These are phyloP conservation scores for Talaromyces nanjingensis DNA, from an alignment of 495 filamentous ascomycete genomes.

Conservation along the genomic window DNA sequence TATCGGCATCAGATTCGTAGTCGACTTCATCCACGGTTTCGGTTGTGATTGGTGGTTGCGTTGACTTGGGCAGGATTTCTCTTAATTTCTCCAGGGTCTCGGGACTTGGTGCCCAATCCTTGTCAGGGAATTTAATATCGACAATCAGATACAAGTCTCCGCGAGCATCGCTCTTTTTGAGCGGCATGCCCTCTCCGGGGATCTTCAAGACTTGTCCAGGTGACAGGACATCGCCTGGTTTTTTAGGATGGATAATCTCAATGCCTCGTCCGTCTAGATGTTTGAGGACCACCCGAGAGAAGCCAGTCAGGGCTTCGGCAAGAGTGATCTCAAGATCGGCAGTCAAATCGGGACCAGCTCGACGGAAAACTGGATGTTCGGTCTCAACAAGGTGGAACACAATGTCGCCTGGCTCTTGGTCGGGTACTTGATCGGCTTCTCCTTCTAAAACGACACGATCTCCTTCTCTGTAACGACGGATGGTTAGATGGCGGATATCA, in stretches of 20 bases:
- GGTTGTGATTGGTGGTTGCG: constrained; percentile 45
- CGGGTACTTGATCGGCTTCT: constrained; percentile 90
- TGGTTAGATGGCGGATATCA: constrained; percentile 15
- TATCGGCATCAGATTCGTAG: constrained; percentile 69
- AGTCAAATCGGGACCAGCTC: constrained; percentile 75
- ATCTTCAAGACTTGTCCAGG: constrained; percentile 82
- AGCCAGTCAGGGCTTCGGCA: constrained; percentile 78
- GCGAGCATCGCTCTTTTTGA: constrained; percentile 72
- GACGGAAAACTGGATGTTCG: constrained; percentile 70
- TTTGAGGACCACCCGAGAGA: constrained; percentile 82
- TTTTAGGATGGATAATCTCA: constrained; percentile 59
- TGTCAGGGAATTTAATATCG: constrained; percentile 81
- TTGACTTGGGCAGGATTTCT: constrained; percentile 65
- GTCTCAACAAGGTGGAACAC: constrained; percentile 80
- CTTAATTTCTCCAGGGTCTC: constrained; percentile 57
- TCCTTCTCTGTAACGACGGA: constrained; percentile 48
- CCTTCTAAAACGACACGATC: constrained; percentile 86
- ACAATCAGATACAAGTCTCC: constrained; percentile 86
- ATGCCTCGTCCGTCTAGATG: constrained; percentile 94
- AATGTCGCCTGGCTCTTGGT: constrained; percentile 87
- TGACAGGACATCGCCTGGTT: constrained; percentile 64
- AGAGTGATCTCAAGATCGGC: constrained; percentile 74
- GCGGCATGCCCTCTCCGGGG: constrained; percentile 85
- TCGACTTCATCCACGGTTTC: constrained; percentile 81
- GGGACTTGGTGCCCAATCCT: constrained; percentile 70